Evolutionary conservation across 2,329 filamentous ascomycete genomes (phyloP).

Genomic region (Diplodia mutila): DNA sequence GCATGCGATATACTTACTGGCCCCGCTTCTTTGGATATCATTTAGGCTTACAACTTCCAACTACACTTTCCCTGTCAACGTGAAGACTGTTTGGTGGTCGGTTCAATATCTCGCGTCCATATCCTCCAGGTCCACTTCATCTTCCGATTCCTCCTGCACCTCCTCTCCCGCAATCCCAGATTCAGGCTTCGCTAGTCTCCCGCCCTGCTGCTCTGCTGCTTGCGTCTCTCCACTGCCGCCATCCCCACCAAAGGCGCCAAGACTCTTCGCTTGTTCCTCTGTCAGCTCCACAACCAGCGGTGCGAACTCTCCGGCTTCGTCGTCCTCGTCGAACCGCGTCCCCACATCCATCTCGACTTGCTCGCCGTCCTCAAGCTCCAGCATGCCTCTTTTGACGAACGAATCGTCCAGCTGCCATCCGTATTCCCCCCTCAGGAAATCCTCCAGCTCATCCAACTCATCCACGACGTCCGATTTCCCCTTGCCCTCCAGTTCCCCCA

Average conservation of each 20-base stretch:
- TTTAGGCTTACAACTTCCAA: not conserved
- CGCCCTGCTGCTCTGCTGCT: conserved; percentile 39
- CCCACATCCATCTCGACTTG: conserved; percentile 62
- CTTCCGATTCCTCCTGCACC: conserved; percentile 41
- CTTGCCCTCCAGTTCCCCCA: conserved; percentile 53
- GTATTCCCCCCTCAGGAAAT: conserved; percentile 57
- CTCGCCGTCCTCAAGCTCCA: conserved; percentile 67
- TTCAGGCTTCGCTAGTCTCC: conserved; percentile 37
- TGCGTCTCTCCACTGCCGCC: conserved; percentile 29
- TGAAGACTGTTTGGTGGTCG: not conserved
- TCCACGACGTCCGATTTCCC: conserved; percentile 52
- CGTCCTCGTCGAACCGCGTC: conserved; percentile 58
- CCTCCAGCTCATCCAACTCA: conserved; percentile 60
- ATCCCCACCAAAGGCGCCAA: conserved; percentile 38
- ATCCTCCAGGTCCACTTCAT: conserved; percentile 43
- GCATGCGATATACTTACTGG: too few relatives aligned
- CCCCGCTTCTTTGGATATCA: too few relatives aligned
- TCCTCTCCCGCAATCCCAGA: conserved; percentile 29
- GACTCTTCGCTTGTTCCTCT: conserved; percentile 45
- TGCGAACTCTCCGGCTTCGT: conserved; percentile 68
- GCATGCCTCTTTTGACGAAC: conserved; percentile 60
- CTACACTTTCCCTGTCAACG: not conserved
- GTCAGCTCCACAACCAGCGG: conserved; percentile 62
- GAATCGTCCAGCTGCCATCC: conserved; percentile 62
- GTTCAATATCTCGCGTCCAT: conserved; percentile 44